Evolutionary conservation across 495 filamentous ascomycete genomes (phyloP).

Genomic region (Friedmanniomyces simplex): DNA sequence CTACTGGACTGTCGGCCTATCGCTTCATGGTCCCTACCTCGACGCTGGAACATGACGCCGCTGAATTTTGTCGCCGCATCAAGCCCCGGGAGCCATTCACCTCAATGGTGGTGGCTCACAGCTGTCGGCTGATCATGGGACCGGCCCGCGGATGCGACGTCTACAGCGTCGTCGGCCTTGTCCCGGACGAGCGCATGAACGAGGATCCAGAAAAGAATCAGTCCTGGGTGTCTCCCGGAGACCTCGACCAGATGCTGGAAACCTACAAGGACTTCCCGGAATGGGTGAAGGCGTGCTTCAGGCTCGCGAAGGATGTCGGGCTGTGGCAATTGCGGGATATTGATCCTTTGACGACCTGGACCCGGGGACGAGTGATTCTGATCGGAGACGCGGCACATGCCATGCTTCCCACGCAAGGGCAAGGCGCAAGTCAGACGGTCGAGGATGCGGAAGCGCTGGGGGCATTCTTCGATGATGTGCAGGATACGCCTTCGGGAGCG

Average conservation of each 20-base stretch:
- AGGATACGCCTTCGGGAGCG: constrained; percentile 1
- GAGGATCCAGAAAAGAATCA: constrained; percentile 12
- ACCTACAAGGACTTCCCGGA: constrained; percentile 16
- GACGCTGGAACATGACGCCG: constrained; percentile 1
- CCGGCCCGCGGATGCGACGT: constrained; percentile 11
- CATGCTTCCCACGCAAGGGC: constrained; percentile 27
- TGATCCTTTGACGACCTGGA: constrained; percentile 5
- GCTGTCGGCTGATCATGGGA: constrained; percentile 20
- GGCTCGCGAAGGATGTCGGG: constrained; percentile 3
- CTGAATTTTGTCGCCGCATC: constrained; percentile 4
- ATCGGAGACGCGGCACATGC: constrained; percentile 31
- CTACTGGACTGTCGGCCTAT: constrained; percentile 19
- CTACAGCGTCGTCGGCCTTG: constrained; percentile 16
- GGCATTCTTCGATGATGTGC: constrained; percentile 6
- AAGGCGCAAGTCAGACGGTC: constrained; percentile 27
- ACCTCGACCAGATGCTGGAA: constrained; percentile 16
- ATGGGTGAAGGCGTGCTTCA: constrained; percentile 11
- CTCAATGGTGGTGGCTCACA: constrained; percentile 21
- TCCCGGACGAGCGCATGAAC: constrained; percentile 19
- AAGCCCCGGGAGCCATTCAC: constrained; percentile 12
- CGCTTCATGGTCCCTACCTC: constrained; percentile 8
- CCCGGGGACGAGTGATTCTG: constrained; percentile 16
- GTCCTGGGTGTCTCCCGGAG: constrained; percentile 13
- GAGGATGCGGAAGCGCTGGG: constrained; percentile 25
- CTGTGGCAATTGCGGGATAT: constrained; percentile 15